Conservation (phyloP, 176 grass and related monocot genomes). For the Oryza officinalis region DNA sequence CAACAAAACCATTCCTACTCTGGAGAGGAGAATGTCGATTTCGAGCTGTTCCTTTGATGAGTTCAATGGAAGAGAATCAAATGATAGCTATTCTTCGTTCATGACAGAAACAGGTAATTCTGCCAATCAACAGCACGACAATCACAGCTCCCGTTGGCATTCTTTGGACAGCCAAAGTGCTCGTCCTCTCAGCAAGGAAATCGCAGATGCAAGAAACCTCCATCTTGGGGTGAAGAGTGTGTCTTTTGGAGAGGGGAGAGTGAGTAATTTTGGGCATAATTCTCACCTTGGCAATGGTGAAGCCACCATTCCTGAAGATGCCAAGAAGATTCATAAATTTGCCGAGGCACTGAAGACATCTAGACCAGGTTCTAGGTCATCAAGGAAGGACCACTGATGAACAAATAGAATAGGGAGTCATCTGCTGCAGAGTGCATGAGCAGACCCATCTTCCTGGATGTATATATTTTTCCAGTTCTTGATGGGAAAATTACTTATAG, state of each 20-base stretch:
- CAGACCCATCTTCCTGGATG: constrained; percentile 36
- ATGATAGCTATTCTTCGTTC: constrained; percentile 65
- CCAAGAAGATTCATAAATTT: constrained; percentile 61
- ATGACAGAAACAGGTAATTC: constrained; percentile 39
- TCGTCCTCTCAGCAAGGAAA: constrained; percentile 25
- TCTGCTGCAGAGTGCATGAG: neutral
- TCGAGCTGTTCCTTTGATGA: constrained; percentile 65
- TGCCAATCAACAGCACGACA: constrained; percentile 14
- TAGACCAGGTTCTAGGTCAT: constrained; percentile 38
- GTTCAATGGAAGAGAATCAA: constrained; percentile 50
- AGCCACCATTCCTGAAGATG: constrained; percentile 41
- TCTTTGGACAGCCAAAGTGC: constrained; percentile 41
- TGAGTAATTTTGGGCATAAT: constrained; percentile 30
- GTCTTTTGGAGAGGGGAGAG: constrained; percentile 28
- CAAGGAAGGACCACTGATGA: constrained; percentile 39
- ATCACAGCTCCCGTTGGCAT: constrained; percentile 10
- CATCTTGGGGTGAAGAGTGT: constrained; percentile 19
- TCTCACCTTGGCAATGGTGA: constrained; percentile 22
- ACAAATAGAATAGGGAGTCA: constrained; percentile 25
- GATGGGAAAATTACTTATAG: constrained; percentile 37
- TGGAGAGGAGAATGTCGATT: constrained; percentile 59
- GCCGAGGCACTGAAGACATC: constrained; percentile 52
- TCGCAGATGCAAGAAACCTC: constrained; percentile 36
- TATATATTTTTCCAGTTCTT: constrained; percentile 47
- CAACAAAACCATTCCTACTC: neutral